Conservation (phyloP, 768 basidiomycete species). For the Kwoniella botswanensis region DNA sequence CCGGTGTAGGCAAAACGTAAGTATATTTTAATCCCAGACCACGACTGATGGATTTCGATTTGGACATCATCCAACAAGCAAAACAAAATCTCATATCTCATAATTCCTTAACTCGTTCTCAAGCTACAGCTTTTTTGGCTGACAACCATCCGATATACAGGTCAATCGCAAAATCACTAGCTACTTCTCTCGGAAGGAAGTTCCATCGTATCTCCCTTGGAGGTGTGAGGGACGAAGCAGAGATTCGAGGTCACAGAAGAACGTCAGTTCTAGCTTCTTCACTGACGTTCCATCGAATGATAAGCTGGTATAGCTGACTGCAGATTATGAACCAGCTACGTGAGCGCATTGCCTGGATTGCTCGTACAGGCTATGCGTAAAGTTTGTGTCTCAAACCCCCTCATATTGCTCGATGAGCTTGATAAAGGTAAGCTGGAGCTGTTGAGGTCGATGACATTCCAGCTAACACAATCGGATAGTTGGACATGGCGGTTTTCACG, state of each 20-base stretch:
- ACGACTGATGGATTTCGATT: too few species aligned
- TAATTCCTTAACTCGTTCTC: too few species aligned
- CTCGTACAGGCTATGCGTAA: slow-evolving; percentile 86
- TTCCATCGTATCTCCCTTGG: slow-evolving; percentile 92
- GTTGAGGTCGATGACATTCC: neutral
- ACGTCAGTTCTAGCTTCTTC: slow-evolving; percentile 60
- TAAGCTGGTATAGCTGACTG: neutral
- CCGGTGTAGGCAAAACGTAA: slow-evolving; percentile 63
- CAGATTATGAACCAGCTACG: slow-evolving; percentile 62
- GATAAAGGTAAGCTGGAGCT: slow-evolving; percentile 67
- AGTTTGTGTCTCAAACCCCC: slow-evolving; percentile 77
- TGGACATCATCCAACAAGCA: too few species aligned
- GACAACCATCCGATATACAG: slow-evolving; percentile 7
- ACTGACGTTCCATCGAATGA: neutral
- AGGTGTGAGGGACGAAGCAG: slow-evolving; percentile 90
- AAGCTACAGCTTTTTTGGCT: too few species aligned
- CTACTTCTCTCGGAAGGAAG: slow-evolving; percentile 77
- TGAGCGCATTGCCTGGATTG: slow-evolving; percentile 56
- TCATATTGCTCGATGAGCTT: slow-evolving; percentile 82
- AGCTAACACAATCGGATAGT: slow-evolving; percentile 50
- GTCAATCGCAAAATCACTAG: slow-evolving; percentile 85
- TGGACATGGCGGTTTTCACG: slow-evolving; percentile 72
- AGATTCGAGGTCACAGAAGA: slow-evolving; percentile 75
- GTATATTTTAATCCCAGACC: too few species aligned
- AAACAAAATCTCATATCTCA: too few species aligned